Conservation (phyloP, 192 early-diverging fungal genomes). For the Rhizoclosmatium sp. region DNA sequence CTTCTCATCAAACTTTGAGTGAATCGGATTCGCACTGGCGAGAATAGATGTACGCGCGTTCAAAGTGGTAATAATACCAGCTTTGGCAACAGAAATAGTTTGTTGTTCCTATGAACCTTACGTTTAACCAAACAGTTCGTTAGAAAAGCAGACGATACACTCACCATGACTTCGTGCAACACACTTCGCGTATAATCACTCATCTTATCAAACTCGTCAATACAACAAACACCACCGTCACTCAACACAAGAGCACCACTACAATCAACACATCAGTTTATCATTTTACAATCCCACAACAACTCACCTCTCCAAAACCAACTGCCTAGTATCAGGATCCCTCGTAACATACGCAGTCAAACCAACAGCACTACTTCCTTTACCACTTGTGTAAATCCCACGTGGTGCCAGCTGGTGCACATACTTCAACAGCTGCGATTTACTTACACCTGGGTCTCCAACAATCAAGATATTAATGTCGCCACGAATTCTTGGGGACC, state of each 20-base stretch:
- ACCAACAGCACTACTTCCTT: slow-evolving; percentile 95
- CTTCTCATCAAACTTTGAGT: slow-evolving; percentile 86
- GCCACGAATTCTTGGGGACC: slow-evolving; percentile 65
- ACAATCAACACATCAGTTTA: background rate
- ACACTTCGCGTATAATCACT: slow-evolving; percentile 91
- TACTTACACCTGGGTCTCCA: slow-evolving; percentile 95
- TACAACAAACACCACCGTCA: slow-evolving; percentile 96
- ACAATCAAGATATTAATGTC: slow-evolving; percentile 96
- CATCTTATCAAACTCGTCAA: slow-evolving; percentile 99
- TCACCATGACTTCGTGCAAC: slow-evolving; percentile 96
- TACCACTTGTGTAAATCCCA: slow-evolving; percentile 96
- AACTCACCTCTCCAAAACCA: slow-evolving; percentile 87
- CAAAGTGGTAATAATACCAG: slow-evolving; percentile 96
- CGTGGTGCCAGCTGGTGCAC: slow-evolving; percentile 94
- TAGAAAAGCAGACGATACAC: slow-evolving; percentile 13
- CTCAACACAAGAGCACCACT: slow-evolving; percentile 94
- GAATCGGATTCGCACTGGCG: slow-evolving; percentile 93
- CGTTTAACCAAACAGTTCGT: slow-evolving; percentile 2
- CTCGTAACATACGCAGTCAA: slow-evolving; percentile 94
- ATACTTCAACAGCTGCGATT: slow-evolving; percentile 91
- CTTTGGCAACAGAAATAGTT: slow-evolving; percentile 97
- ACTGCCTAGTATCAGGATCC: slow-evolving; percentile 93
- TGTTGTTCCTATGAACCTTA: slow-evolving; percentile 83
- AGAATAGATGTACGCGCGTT: slow-evolving; percentile 96
- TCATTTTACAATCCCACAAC: background rate